Conservation (phyloP, 1,284 basidiomycete species). For the Ceratobasidium sp. region DNA sequence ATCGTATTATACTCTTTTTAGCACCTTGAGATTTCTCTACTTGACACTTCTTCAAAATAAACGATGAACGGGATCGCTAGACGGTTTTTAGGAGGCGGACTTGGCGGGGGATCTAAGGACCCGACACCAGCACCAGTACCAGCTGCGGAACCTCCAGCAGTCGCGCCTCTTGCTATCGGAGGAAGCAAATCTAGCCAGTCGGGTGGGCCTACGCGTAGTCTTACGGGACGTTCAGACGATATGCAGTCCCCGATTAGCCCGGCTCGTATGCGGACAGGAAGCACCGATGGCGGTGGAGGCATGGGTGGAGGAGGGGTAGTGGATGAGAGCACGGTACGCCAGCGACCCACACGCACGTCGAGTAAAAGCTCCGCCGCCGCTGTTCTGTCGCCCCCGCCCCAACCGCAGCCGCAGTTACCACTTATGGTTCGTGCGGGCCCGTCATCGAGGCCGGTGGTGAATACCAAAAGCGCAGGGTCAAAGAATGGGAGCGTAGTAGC, state of each 20-base stretch:
- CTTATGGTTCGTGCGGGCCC: background rate
- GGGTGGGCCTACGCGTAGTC: background rate
- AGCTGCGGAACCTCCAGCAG: background rate
- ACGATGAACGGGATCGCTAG: conserved; percentile 21
- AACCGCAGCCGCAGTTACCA: background rate
- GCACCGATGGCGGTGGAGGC: too few species aligned
- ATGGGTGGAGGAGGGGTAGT: too few species aligned
- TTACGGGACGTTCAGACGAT: conserved; percentile 7
- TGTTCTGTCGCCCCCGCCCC: background rate
- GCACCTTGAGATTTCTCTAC: too few species aligned
- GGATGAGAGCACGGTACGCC: conserved; percentile 28
- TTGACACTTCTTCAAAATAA: background rate
- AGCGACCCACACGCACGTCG: conserved; percentile 20
- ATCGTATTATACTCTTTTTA: background rate
- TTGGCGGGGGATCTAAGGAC: conserved; percentile 5
- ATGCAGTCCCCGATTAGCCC: background rate
- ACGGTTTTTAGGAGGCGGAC: conserved; percentile 20
- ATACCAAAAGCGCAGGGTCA: background rate
- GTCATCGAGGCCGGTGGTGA: conserved; percentile 3
- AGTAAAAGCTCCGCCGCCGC: conserved; percentile 8
- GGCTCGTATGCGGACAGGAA: too few species aligned
- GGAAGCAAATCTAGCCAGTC: background rate
- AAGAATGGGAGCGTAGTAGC: background rate
- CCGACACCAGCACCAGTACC: background rate
- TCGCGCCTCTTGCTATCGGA: conserved; percentile 4